phyloP scores from a whole-genome alignment of 2,329 filamentous ascomycete genomes.

The Sclerotiophoma versabilis region DNA sequence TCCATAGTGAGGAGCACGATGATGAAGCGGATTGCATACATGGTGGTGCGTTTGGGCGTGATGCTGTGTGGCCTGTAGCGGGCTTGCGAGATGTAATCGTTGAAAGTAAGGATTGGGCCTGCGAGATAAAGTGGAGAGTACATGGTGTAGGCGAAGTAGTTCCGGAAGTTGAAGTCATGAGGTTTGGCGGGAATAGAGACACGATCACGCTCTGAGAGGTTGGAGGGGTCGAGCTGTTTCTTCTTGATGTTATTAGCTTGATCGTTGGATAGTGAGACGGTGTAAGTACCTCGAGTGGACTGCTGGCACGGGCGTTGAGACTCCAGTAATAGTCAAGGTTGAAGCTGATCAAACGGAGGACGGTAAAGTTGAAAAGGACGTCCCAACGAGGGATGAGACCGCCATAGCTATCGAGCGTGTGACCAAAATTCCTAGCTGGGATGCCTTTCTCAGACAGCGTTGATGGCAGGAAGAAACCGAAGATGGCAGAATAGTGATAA shows the following conservation, averaged over 20 bases:
- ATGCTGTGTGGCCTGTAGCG: constrained; percentile 77
- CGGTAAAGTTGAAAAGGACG: constrained; percentile 95
- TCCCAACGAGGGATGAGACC: constrained; percentile 93
- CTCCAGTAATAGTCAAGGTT: constrained; percentile 98
- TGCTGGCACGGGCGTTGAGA: constrained; percentile 66
- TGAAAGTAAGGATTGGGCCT: constrained; percentile 95
- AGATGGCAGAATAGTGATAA: constrained; percentile 74
- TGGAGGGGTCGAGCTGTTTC: constrained; percentile 90
- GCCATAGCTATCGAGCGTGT: constrained; percentile 77
- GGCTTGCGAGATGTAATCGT: constrained; percentile 91
- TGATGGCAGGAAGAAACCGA: constrained; percentile 58
- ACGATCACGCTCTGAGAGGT: constrained; percentile 87
- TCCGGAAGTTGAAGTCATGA: constrained; percentile 78
- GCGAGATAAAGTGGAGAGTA: constrained; percentile 94
- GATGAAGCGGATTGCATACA: constrained; percentile 84
- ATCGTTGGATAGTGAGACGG: background rate
- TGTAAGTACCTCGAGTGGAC: constrained; percentile 78
- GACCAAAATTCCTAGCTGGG: constrained; percentile 66
- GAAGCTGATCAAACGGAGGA: constrained; percentile 92
- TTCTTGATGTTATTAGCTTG: constrained; percentile 81
- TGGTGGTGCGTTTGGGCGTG: constrained; percentile 71
- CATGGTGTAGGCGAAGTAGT: constrained; percentile 87
- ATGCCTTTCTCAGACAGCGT: constrained; percentile 52
- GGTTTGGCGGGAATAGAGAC: constrained; percentile 76
- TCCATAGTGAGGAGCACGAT: constrained; percentile 88